Percentiles rank a stretch among this genome's conserved stretches.
These are phyloP conservation scores for Glonium stellatum DNA, from an alignment of 495 filamentous ascomycete species.

Conservation along the genomic window DNA sequence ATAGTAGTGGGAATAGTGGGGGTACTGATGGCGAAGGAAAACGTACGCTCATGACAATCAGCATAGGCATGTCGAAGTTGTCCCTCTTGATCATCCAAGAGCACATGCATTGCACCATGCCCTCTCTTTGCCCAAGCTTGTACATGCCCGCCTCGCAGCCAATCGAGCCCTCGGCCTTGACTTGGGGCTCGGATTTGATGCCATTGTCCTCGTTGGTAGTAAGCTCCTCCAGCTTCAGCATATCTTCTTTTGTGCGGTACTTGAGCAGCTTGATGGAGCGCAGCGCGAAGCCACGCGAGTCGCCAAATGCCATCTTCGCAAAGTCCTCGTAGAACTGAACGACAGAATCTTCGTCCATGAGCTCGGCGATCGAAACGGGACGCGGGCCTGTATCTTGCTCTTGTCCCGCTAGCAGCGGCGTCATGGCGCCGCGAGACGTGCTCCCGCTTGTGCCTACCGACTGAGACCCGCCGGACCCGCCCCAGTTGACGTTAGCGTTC, in stretches of 20 bases:
- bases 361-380: conserved; percentile 81
- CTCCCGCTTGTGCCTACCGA: conserved; percentile 28
- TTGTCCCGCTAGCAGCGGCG: conserved; percentile 39
- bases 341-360: conserved; percentile 88
- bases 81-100: conserved; percentile 96
- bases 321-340: conserved; percentile 96
- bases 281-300: conserved; percentile 74
- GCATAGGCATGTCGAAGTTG: conserved; percentile 96
- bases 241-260: conserved; percentile 71
- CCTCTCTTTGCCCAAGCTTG: conserved; percentile 71
- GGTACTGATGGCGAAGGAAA: neutral
- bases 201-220: conserved; percentile 1
- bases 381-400: conserved; percentile 41
- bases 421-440: conserved; percentile 24
- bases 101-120: conserved; percentile 88
- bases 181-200: conserved; percentile 16
- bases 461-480: conserved; percentile 33
- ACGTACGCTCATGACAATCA: conserved; percentile 95
- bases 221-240: conserved; percentile 34
- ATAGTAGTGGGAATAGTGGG: no score
- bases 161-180: conserved; percentile 46
- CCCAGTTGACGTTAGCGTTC: conserved; percentile 83
- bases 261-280: conserved; percentile 82
- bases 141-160: conserved; percentile 70
- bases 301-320: conserved; percentile 79